Evolutionary conservation across 148 eudicot species (phyloP), one percentile per base, ranked within the genome.

Genomic region (Suaeda aralocaspica): DNA sequence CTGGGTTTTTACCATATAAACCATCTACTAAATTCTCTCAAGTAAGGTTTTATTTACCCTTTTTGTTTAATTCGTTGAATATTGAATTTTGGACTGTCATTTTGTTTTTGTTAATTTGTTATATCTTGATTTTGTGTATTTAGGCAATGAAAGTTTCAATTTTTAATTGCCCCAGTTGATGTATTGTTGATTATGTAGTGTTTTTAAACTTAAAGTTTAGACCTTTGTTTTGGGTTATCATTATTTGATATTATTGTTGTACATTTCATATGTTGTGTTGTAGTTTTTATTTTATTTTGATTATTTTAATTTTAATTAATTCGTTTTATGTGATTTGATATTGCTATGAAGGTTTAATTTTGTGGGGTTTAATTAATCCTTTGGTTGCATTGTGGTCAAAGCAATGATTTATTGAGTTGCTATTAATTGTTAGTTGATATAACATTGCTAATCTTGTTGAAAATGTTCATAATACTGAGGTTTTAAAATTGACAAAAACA

Each of bases 1-100:
- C 82, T 57, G 87, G 83, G 18, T 76, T 83, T 24, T 64, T 79
- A 33, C 79, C 86, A 55, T 62, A 30, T 46, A 72, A 77, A 64
- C 67, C 75, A 36, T 74, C 77, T 16, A 69, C 55, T 19, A 78
- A 66, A 56, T 62, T 33, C 26, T 68, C 66, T 68, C 73, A 78
- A 68, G 81, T 78, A 69, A 73, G 62, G 36, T 44, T 68, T n/a
- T n/a, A n/a, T 26, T 24, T 44, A 13, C 36, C 3, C 52, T 62
- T 22, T 72, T 19, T 19, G 33, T 25, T 58, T 5, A 0, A 24
- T 46, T 64, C 28, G 18, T 72, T 2, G 44, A 14, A 10, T 64
- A 31, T 59, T 21, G 11, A 15, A 64, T 26, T n/a, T n/a, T 63
- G 22, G 16, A 9, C 3, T 61, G 3, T 61, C 4, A 8, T 61